Evolutionary conservation across 345 rosid genomes (phyloP).

Genomic region (Euphorbia lathyris): DNA sequence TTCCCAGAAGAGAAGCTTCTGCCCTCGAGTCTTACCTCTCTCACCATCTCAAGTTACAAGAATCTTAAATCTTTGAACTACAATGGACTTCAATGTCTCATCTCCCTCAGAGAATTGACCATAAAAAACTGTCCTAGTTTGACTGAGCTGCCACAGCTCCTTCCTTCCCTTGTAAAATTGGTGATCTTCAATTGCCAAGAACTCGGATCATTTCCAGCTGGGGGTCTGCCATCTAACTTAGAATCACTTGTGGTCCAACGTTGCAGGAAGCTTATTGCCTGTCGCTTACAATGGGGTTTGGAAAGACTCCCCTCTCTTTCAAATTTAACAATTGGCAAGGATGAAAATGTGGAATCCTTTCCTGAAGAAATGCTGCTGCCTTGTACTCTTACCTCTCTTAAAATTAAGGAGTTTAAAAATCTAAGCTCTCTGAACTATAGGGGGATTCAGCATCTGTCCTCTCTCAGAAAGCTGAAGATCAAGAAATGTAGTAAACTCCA

Average conservation of each 20-base stretch:
- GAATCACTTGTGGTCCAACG: neutral
- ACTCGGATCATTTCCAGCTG: neutral
- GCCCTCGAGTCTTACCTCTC: conserved; percentile 14
- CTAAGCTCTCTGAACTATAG: conserved; percentile 7
- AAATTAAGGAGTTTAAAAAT: conserved; percentile 1
- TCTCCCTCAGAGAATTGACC: conserved; percentile 7
- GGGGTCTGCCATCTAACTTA: neutral
- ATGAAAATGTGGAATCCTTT: conserved; percentile 3
- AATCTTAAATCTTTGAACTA: conserved; percentile 3
- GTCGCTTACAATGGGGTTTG: neutral
- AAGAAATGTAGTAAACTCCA: conserved; percentile 2
- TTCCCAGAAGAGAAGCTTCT: conserved; percentile 12
- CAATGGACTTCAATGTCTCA: conserved; percentile 1
- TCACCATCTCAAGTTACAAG: conserved; percentile 8
- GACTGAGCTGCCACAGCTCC: neutral
- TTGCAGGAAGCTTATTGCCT: neutral
- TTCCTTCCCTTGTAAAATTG: conserved; percentile 1
- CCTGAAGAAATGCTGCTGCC: conserved; percentile 15
- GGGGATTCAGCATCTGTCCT: conserved; percentile 12
- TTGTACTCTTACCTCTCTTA: neutral
- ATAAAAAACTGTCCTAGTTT: neutral
- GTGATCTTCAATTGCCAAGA: conserved; percentile 8
- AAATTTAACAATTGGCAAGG: neutral
- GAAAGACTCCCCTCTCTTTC: neutral
- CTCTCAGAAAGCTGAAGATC: conserved; percentile 8